These are phyloP conservation scores for Kwoniella sp. DNA, from an alignment of 768 basidiomycete species.

Conservation along the genomic window DNA sequence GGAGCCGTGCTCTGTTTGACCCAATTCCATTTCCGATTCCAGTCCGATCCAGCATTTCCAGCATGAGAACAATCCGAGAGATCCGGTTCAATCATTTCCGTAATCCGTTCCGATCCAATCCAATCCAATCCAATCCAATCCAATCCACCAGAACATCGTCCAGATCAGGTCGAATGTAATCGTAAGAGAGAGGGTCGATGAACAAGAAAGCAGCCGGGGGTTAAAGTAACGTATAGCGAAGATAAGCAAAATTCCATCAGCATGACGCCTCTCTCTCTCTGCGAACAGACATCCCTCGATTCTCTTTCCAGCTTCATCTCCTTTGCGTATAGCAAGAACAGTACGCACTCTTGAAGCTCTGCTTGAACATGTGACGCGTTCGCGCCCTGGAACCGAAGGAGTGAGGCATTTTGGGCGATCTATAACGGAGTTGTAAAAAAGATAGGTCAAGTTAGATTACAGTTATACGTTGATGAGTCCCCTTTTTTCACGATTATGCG, in stretches of 20 bases:
- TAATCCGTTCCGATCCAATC: neutral
- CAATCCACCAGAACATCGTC: neutral
- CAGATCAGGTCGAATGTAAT: neutral
- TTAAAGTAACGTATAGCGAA: neutral
- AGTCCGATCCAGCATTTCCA: slow-evolving; percentile 12
- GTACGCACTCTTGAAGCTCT: slow-evolving; percentile 91
- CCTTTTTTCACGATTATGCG: neutral
- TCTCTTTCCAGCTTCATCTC: too few relatives aligned
- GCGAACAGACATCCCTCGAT: too few relatives aligned
- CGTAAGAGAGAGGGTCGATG: neutral
- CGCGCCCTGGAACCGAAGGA: slow-evolving; percentile 99
- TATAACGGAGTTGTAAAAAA: slow-evolving; percentile 1
- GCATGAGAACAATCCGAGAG: too few relatives aligned
- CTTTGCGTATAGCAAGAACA: too few relatives aligned
- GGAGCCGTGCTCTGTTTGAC: slow-evolving; percentile 74
- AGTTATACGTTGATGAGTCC: neutral
- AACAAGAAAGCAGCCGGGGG: neutral
- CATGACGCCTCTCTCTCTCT: neutral
- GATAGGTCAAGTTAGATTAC: neutral
- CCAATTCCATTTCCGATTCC: slow-evolving; percentile 8
- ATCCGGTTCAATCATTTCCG: slow-evolving; percentile 11
- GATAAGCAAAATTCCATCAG: neutral
- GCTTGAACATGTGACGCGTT: slow-evolving; percentile 99
- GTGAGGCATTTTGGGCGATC: slow-evolving; percentile 78
- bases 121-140: neutral